Evolutionary conservation across 2,329 filamentous ascomycete genomes (phyloP), one percentile per base, ranked within the genome.

Genomic region (Verticillium longisporum): DNA sequence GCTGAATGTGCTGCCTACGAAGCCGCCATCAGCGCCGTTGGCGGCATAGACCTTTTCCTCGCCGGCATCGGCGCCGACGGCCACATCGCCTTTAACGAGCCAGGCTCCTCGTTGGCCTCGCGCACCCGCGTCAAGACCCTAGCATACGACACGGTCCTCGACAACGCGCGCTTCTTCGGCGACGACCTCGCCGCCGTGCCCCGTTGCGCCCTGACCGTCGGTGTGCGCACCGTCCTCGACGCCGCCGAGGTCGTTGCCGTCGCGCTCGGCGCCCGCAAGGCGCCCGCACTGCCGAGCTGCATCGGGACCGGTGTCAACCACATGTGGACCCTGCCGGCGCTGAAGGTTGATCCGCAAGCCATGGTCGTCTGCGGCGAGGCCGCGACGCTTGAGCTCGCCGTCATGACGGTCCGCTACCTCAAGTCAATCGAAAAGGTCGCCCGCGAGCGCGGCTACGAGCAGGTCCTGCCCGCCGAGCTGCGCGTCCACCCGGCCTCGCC

Each of bases 51-150:
- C 73, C 83, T 95, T 32, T 96, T 95, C 76, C 83, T 96, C 4
- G 90, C 90, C n/a, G 91, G 91, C 53, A 92, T 96, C 60, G 91
- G 91, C 34, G 88, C 91, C 60, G 91, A 96, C 71, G 91, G 91
- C 5, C 91, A 96, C 74, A 91, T 96, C 65, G 91, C 91, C 57
- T 96, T 96, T 83, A 96, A 96, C 75, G 91, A 96, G 75, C 91
- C 91, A 4, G 91, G 91, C 50, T 92, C 89, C 11, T 91, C 88
- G 62, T 77, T 96, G 63, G 83, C 84, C 67, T 92, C 88, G 61
- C 84, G 90, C 56, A 96, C 91, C 13, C 83, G 91, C 63, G 90
- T 95, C 71, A 95, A 95, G 83, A 95, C 91, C 1, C 78, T 96
- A 58, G 90, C 91, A 45, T 92, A 93, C 70, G 91, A 95, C 75